Percentiles rank a stretch among this genome's conserved stretches.
phyloP scores from a whole-genome alignment of 2,329 filamentous ascomycete species.

The Beauveria australis region DNA sequence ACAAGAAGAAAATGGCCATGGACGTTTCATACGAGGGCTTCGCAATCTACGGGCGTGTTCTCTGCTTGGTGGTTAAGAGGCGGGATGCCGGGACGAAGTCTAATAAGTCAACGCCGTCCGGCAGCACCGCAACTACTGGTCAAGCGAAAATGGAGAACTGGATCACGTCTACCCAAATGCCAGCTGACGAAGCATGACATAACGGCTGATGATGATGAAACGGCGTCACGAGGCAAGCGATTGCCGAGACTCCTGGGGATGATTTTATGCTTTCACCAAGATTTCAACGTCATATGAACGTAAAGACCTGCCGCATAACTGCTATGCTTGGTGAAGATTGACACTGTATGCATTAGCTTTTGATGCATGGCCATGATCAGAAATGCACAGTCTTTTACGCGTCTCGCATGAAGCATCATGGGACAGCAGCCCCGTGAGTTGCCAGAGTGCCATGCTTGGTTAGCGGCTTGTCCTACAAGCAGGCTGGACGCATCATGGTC shows the following conservation, averaged over 20 bases:
- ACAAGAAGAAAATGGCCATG: conserved; percentile 87
- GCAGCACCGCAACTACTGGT: conserved; percentile 21
- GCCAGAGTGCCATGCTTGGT: no score
- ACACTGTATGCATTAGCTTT: no score
- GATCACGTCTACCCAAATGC: conserved; percentile 71
- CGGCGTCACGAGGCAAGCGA: conserved; percentile 14
- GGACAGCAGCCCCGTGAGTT: no score
- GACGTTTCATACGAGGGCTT: conserved; percentile 91
- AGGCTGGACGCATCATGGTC: no score
- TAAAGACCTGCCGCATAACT: no score
- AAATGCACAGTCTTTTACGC: no score
- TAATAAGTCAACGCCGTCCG: conserved; percentile 23
- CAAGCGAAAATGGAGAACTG: conserved; percentile 63
- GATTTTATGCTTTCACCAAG: background rate
- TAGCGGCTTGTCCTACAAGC: no score
- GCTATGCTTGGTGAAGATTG: no score
- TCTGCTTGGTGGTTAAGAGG: conserved; percentile 82
- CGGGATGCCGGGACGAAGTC: conserved; percentile 54
- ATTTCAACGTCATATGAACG: no score
- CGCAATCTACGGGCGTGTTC: conserved; percentile 84
- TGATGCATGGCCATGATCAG: no score
- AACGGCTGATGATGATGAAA: conserved; percentile 9
- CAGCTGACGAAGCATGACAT: conserved; percentile 22
- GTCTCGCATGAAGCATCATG: no score
- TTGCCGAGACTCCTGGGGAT: background rate